phyloP scores from a whole-genome alignment of 2,329 filamentous ascomycete genomes.

The Penicillium sp. region DNA sequence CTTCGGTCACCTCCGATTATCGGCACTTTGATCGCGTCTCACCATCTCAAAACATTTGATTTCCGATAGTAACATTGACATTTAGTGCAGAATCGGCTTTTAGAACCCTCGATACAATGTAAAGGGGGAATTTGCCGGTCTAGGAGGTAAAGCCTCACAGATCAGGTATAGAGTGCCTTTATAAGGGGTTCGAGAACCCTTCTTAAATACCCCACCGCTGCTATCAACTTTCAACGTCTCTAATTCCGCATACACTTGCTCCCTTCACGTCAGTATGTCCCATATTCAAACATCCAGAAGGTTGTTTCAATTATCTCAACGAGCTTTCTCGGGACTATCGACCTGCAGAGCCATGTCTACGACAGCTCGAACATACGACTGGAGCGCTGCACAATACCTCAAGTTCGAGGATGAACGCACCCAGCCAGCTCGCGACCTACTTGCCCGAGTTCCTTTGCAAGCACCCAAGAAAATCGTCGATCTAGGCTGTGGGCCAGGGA shows the following conservation, averaged over 20 bases:
- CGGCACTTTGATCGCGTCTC: conserved; percentile 3
- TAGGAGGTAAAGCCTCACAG: background rate
- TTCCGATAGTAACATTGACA: background rate
- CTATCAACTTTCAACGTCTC: background rate
- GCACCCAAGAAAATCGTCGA: conserved; percentile 49
- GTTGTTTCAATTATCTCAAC: conserved; percentile 6
- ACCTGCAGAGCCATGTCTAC: conserved; percentile 7
- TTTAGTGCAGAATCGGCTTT: background rate
- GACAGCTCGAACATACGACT: conserved; percentile 33
- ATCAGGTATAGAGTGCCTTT: background rate
- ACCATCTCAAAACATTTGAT: background rate
- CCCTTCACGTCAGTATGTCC: conserved; percentile 3
- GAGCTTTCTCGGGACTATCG: conserved; percentile 3
- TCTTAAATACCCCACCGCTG: background rate
- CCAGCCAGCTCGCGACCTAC: conserved; percentile 50
- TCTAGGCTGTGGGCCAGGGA: conserved; percentile 57
- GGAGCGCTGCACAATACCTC: conserved; percentile 55
- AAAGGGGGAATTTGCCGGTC: background rate
- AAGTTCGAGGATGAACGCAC: conserved; percentile 53
- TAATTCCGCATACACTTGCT: background rate
- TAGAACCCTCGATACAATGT: no score
- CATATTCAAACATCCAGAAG: conserved; percentile 2
- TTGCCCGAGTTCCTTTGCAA: conserved; percentile 45
- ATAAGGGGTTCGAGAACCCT: background rate
- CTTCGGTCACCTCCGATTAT: conserved; percentile 5